phyloP scores from a whole-genome alignment of 352 stramenopile species.

The Pythium scleroteichum region DNA sequence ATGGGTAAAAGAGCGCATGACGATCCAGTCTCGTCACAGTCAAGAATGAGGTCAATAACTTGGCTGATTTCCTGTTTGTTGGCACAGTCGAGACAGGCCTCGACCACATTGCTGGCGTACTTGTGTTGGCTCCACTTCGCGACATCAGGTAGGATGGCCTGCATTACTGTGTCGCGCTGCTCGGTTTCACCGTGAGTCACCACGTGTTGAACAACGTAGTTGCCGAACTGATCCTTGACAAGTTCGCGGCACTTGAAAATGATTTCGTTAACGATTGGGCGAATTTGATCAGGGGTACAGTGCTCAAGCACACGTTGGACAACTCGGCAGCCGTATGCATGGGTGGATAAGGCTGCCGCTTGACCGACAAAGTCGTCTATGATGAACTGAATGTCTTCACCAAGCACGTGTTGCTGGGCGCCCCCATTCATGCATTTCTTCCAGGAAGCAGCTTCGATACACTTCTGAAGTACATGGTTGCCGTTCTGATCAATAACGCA shows the following conservation, averaged over 20 bases:
- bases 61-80: conserved; percentile 79
- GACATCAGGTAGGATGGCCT: conserved; percentile 86
- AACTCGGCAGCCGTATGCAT: conserved; percentile 98
- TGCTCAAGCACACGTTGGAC: conserved; percentile 98
- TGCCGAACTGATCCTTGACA: conserved; percentile 97
- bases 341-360: conserved; percentile 89
- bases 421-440: conserved; percentile 27
- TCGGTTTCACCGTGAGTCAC: conserved; percentile 91
- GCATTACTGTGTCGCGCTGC: conserved; percentile 83
- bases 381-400: conserved; percentile 96
- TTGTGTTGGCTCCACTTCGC: conserved; percentile 94
- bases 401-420: conserved; percentile 43
- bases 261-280: conserved; percentile 94
- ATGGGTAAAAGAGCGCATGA: conserved; percentile 89
- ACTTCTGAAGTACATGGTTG: conserved; percentile 99
- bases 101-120: conserved; percentile 96
- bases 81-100: conserved; percentile 91
- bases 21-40: conserved; percentile 68
- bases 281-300: conserved; percentile 90
- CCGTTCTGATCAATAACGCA: conserved; percentile 98
- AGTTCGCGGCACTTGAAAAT: conserved; percentile 85
- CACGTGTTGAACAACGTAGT: conserved; percentile 99
- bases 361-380: conserved; percentile 94
- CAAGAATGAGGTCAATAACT: conserved; percentile 79
- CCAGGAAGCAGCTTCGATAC: conserved; percentile 90